Base-by-base conservation (phyloP, 1,284 basidiomycete species). In the Cystobasidium sp. region DNA sequence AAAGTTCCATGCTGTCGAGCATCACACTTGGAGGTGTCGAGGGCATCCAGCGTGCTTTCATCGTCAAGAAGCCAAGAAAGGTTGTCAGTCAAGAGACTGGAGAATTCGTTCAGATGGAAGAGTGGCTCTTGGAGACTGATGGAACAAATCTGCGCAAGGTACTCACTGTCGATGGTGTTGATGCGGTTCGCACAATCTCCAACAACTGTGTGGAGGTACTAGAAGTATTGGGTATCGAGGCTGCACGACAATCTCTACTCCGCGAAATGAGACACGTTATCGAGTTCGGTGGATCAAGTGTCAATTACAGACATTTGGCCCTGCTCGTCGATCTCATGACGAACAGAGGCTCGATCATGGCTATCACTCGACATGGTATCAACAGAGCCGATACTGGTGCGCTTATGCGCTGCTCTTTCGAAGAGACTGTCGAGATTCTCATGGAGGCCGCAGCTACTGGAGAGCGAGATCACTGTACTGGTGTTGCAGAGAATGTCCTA, bases 281-380 rank as follows among this genome's bases (percentile, higher is more conserved):
- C 84, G 94, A 97, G 84, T 97, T 97, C 84, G 97, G 97, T 82
- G 97, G 96, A 87, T 98, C 96, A 20, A 97, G 98, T 81, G 96
- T 99, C 85, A 99, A 99, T 84, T 99, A 97, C 84, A 90, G 97
- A 69, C 97, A 99, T 83, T 86, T 99, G 71, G 92, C 94, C 0
- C 85, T 99, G 20, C 88, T 99, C 31, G 96, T 94, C 83, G 97
- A 99, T 82, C 86, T 99, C 66, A 99, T 99, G 97, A 99, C 96
- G 14, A 94, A 96, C 80, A 92, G 94, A 74, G 97, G 97, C 51
- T 84, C 88, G 9, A 87, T 99, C 76, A 99, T 99, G 96, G 94
- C 96, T 12, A 99, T 99, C 84, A 99, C 97, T 62, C 94, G 97
- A 64, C 97, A 99, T 81, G 97, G 97, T 83, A 99, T 99, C 84